These are phyloP conservation scores for Neonectria magnoliae DNA, from an alignment of 2,329 filamentous ascomycete species.

Conservation along the genomic window DNA sequence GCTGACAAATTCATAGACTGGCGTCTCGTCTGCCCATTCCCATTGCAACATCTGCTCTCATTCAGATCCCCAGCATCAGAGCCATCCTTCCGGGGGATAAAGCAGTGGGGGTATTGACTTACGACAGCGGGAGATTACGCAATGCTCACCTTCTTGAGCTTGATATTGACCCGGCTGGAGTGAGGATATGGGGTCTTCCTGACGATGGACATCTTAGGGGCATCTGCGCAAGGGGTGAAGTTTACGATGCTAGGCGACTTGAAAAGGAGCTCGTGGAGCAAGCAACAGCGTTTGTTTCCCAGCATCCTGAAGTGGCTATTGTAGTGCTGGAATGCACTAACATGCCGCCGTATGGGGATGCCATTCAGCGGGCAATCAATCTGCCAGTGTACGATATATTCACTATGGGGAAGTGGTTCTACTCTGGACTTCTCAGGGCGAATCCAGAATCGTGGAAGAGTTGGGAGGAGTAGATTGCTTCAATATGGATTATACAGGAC, in stretches of 20 bases:
- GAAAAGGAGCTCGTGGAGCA: conserved; percentile 35
- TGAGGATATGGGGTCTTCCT: conserved; percentile 39
- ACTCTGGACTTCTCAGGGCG: conserved; percentile 42
- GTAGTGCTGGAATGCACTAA: conserved; percentile 49
- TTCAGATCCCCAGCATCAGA: conserved; percentile 47
- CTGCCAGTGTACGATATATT: conserved; percentile 50
- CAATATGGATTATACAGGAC: neutral
- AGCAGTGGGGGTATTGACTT: conserved; percentile 47
- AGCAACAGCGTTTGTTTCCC: conserved; percentile 24
- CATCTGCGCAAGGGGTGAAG: conserved; percentile 27
- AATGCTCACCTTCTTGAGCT: conserved; percentile 33
- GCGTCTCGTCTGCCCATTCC: conserved; percentile 47
- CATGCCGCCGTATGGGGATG: conserved; percentile 48
- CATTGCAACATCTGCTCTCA: conserved; percentile 48
- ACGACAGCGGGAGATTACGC: conserved; percentile 40
- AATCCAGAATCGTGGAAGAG: conserved; percentile 19
- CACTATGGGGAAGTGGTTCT: conserved; percentile 49
- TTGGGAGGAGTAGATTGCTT: neutral
- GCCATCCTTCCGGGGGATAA: conserved; percentile 38
- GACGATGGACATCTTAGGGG: conserved; percentile 34
- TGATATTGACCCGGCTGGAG: conserved; percentile 31
- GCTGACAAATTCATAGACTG: conserved; percentile 32
- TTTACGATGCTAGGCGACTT: conserved; percentile 32
- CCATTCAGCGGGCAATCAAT: conserved; percentile 43
- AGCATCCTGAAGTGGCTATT: conserved; percentile 32